Base-by-base conservation (phyloP, 1,284 basidiomycete species). In the Ceratobasidium sp. region DNA sequence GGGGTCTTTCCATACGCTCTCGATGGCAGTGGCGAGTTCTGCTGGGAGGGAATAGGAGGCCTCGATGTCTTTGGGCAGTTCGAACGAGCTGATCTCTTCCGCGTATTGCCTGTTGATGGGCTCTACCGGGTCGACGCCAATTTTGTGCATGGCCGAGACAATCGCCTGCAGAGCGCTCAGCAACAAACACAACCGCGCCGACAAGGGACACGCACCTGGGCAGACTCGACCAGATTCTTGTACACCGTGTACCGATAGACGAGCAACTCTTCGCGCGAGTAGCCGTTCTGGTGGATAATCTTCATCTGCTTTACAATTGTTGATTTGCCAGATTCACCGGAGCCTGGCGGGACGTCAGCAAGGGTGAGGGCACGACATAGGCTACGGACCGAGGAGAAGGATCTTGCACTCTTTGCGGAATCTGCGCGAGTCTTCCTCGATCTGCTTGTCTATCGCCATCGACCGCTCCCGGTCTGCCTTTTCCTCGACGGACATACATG, bases 231-330 rank as follows among this genome's bases (percentile, higher is more conserved):
- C 3, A 96, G 88, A 79, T 87, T 84, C 76, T 82, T 82, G 78
- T 84, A 93, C 58, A 98, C 90, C 21, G 92, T 90, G 0, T 90
- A 87, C 45, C 92, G 86, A 82, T 89, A 97, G 1, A 89, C 85
- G 74, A 92, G 83, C 46, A 96, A 87, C 81, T 98, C 96, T 0
- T 93, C 87, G 26, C 82, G 81, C 0, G 89, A 89, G 82, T 96
- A 98, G 8, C 97, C 97, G 77, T 93, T 91, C 81, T 98, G 94
- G 81, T 98, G 94, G 74, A 98, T 97, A 76, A 98, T 98, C 86
- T 97, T 98, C 96, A 98, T 98, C 82, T 98, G 97, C 82, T 98
- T 98, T 58, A 98, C 95, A 76, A 98, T 95, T 0, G 96, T 98
- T 4, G 90, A 92, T 83, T 98, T 98, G 39, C 96, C 97, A 0